A percentile compares a stretch with the other conserved stretches of the same genome.
Conservation (phyloP, 257 asterid genomes). For the Fraxinus cuspidata region DNA sequence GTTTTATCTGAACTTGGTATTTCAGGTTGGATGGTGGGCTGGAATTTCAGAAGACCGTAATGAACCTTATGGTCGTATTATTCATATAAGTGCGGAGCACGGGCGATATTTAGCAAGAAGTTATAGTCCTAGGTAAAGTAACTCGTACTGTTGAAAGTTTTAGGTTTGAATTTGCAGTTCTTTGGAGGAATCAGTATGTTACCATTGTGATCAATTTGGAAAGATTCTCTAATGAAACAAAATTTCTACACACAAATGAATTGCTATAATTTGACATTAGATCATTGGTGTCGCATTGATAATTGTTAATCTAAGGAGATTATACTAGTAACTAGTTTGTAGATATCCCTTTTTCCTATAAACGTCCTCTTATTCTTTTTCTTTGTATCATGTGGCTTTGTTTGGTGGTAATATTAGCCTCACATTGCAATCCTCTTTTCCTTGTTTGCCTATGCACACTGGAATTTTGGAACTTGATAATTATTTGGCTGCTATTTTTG, state of each 20-base stretch:
- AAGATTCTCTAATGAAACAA: conserved; percentile 14
- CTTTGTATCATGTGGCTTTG: background rate
- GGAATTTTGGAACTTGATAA: background rate
- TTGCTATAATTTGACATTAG: background rate
- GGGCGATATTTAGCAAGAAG: conserved; percentile 93
- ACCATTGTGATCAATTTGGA: background rate
- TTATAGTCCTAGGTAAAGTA: conserved; percentile 84
- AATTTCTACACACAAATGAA: conserved; percentile 7
- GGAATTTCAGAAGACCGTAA: conserved; percentile 72
- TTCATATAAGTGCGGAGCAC: conserved; percentile 81
- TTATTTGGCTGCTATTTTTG: background rate
- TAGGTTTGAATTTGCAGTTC: conserved; percentile 17
- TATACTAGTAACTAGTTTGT: background rate
- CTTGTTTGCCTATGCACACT: background rate
- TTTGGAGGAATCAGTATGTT: background rate
- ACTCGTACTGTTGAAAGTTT: conserved; percentile 18
- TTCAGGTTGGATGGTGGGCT: conserved; percentile 99
- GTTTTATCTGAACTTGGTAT: conserved; percentile 33
- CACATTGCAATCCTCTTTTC: background rate
- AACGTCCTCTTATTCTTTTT: background rate
- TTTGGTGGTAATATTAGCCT: background rate
- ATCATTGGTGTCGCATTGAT: conserved; percentile 6
- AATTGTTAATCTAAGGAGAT: background rate
- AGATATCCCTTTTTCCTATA: background rate
- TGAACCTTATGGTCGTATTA: conserved; percentile 89